phyloP scores from a whole-genome alignment of 2,329 filamentous ascomycete genomes.

The Fusarium pininemorale region DNA sequence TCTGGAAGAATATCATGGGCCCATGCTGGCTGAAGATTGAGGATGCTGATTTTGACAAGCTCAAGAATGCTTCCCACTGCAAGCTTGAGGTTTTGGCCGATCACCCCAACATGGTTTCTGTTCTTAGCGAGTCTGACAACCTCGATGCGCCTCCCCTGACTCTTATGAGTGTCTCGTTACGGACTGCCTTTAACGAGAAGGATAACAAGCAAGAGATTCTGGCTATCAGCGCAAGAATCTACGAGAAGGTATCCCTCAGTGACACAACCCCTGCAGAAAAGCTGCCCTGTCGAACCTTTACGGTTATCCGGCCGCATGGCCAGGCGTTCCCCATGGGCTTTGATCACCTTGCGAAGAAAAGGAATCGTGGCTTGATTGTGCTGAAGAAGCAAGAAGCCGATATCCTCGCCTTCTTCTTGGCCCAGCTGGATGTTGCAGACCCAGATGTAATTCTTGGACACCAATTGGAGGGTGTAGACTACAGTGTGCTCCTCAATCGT shows the following conservation, averaged over 20 bases:
- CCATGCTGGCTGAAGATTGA: constrained; percentile 96
- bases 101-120: constrained; percentile 79
- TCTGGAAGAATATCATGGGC: constrained; percentile 99
- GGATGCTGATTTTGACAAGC: constrained; percentile 80
- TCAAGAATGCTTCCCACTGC: constrained; percentile 96
- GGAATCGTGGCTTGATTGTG: constrained; percentile 80
- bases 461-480: constrained; percentile 96
- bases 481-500: constrained; percentile 87
- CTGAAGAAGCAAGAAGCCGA: constrained; percentile 85
- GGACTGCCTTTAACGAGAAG: constrained; percentile 87
- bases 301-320: constrained; percentile 83
- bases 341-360: constrained; percentile 75
- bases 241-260: constrained; percentile 86
- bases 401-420: constrained; percentile 87
- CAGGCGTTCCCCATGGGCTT: constrained; percentile 86
- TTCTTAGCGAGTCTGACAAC: constrained; percentile 80
- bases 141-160: constrained; percentile 87
- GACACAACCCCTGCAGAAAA: constrained; percentile 91
- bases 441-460: constrained; percentile 95
- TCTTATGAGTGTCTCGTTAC: constrained; percentile 92
- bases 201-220: constrained; percentile 98
- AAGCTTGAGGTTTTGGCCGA: constrained; percentile 89
- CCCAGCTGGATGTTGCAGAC: constrained; percentile 86
- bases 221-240: constrained; percentile 89
- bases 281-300: constrained; percentile 89